phyloP scores from a whole-genome alignment of 2,329 filamentous ascomycete species.

The Orbilia blumenaviensis region DNA sequence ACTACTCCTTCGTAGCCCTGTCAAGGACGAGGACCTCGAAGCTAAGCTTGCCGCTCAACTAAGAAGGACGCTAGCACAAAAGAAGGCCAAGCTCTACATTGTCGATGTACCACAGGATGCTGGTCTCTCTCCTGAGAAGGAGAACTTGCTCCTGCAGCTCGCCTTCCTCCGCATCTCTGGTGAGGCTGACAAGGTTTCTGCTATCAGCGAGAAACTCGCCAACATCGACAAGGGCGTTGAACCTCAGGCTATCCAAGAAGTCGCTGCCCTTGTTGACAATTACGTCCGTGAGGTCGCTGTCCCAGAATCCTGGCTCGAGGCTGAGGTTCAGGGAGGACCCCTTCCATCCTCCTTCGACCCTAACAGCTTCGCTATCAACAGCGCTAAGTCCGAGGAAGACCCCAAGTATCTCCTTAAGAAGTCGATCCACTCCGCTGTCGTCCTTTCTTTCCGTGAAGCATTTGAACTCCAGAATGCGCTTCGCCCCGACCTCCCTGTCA shows the following conservation, averaged over 20 bases:
- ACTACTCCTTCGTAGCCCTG: constrained; percentile 77
- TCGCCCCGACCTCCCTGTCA: constrained; percentile 83
- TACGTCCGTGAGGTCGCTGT: constrained; percentile 77
- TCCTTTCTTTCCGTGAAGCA: constrained; percentile 91
- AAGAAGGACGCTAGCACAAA: constrained; percentile 75
- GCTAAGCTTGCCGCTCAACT: constrained; percentile 79
- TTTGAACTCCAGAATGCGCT: constrained; percentile 78
- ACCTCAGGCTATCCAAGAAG: constrained; percentile 60
- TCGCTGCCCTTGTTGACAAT: constrained; percentile 70
- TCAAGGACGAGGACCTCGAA: constrained; percentile 89
- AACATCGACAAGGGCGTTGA: constrained; percentile 53
- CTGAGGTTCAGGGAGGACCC: constrained; percentile 62
- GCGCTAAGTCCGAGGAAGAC: constrained; percentile 76
- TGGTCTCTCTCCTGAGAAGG: constrained; percentile 66
- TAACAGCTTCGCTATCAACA: constrained; percentile 84
- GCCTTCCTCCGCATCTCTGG: constrained; percentile 82
- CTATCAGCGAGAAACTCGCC: constrained; percentile 44
- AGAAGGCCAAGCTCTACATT: constrained; percentile 75
- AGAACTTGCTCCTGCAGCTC: constrained; percentile 77
- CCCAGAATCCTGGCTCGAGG: constrained; percentile 80
- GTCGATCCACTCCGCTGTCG: constrained; percentile 87
- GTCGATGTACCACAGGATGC: constrained; percentile 79
- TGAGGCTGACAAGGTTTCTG: constrained; percentile 69
- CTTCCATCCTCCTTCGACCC: constrained; percentile 73
- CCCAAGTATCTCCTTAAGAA: constrained; percentile 72